These are phyloP conservation scores for Botrytis fabae DNA, from an alignment of 2,329 filamentous ascomycete genomes.

Conservation along the genomic window DNA sequence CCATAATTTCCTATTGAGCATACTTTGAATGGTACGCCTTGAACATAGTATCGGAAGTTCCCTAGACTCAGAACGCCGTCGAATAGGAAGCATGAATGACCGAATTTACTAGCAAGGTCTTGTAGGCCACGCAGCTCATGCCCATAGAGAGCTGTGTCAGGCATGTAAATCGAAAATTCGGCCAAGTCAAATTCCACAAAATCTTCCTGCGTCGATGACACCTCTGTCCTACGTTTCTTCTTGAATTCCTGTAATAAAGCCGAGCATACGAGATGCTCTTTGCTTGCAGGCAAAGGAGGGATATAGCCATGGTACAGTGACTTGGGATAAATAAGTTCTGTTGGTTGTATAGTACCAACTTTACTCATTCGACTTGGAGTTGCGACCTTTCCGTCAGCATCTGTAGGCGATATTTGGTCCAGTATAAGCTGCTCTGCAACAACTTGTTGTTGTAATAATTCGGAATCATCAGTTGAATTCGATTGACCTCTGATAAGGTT, in stretches of 20 bases:
- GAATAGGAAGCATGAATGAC: conserved; percentile 50
- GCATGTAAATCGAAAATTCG: conserved; percentile 59
- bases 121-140: conserved; percentile 58
- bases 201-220: conserved; percentile 13
- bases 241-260: conserved; percentile 24
- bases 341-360: conserved; percentile 13
- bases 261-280: conserved; percentile 26
- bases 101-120: conserved; percentile 47
- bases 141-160: conserved; percentile 38
- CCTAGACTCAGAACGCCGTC: conserved; percentile 59
- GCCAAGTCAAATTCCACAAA: conserved; percentile 53
- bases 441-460: not conserved
- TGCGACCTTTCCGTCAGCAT: not conserved
- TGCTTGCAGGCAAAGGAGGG: conserved; percentile 25
- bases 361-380: not conserved
- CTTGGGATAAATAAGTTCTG: conserved; percentile 24
- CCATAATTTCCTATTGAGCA: conserved; percentile 70
- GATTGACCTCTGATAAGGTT: not conserved
- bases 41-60: conserved; percentile 49
- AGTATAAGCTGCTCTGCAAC: not conserved
- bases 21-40: conserved; percentile 55
- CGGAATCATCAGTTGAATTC: not conserved
- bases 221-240: not conserved
- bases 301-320: conserved; percentile 25
- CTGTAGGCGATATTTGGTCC: not conserved